Evolutionary conservation across 345 rosid species (phyloP), one percentile per base, ranked within the genome.

Genomic region (Eucalyptus sideroxylon): DNA sequence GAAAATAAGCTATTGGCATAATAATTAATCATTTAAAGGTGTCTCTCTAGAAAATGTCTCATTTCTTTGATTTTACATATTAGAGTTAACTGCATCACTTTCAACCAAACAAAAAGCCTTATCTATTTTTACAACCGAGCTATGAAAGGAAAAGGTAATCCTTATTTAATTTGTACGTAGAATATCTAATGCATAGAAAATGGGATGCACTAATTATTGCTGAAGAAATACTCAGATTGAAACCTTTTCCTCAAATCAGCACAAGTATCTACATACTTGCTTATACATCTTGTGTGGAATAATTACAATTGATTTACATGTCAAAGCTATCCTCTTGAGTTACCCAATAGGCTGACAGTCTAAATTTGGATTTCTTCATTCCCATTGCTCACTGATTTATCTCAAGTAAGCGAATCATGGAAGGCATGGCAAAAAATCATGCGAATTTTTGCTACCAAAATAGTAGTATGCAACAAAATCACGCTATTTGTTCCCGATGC

Each of bases 31-130:
- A 21, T 53, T 53, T 8, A 53, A 53, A 53, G 59, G 59, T 53
- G 59, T 53, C 10, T 0, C 59, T 8, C 26, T 53, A 51, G 55
- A 51, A 51, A 51, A 51, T 51, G 8, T 53, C 59, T 53, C 59
- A 53, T 53, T 53, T 53, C 59, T 53, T 53, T 53, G 59, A 53
- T 17, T 53, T 17, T 53, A 53, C 3, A 21, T 53, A 53, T 53
- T 53, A 53, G 59, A 53, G 24, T 21, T 53, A 53, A 53, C 5
- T 53, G 26, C 59, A 53, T 53, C 21, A 53, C 26, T 53, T 53
- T 19, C 59, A 53, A 53, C 59, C 10, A 5, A 53, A 10, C 24
- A 0, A 53, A 53, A 3, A 19, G 24, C 24, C 0, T 53, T 0
- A 53, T 53, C 59, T 53, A 53, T 1, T 7, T 53, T 53, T 53